Base-by-base conservation (phyloP, 805 yeast species). In the Komagataella ulmi region DNA sequence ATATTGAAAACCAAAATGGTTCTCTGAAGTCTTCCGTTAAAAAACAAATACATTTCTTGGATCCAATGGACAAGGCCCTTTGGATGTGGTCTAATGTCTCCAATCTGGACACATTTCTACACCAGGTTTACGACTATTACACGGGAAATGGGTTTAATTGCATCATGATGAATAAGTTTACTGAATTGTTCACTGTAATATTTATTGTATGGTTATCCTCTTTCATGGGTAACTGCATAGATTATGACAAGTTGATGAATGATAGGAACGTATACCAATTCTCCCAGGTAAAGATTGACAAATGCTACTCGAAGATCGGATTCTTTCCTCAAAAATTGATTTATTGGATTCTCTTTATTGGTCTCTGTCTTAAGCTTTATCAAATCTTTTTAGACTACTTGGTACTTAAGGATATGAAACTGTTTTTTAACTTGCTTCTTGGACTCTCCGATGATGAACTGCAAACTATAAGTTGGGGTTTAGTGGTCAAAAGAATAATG, bases 51-150 rank as follows among this genome's bases (percentile, higher is more conserved):
- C 6, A 69, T 74, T 1, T 60, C 81, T 24, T 77, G 80, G 50
- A 30, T 30, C 79, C 86, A 1, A 71, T 72, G 54, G 97, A 90
- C 61, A 70, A 88, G 49, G 96, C 98, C 0, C 70, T 86, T 17
- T 93, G 97, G 88, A 76, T 88, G 54, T 93, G 99, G 98, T 96
- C 98, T 1, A 93, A 93, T 60, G 88, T 93, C 21, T 88, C 86
- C 57, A 93, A 93, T 64, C 74, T 93, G 64, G 99, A 93, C 67
- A 76, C 80, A 48, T 93, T 91, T 59, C 70, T 93, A 17, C 80
- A 80, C 51, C 95, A 91, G 58, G 77, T 90, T 8, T 93, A 93
- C 65, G 74, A 75, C 50, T 93, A 89, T 62, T 93, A 86, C 63
- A 69, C 84, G 24, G 95, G 95, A 2, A 87, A 83, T 62, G 99